Conservation (phyloP, 129 eudicot species). For the Artemisia tridentata region DNA sequence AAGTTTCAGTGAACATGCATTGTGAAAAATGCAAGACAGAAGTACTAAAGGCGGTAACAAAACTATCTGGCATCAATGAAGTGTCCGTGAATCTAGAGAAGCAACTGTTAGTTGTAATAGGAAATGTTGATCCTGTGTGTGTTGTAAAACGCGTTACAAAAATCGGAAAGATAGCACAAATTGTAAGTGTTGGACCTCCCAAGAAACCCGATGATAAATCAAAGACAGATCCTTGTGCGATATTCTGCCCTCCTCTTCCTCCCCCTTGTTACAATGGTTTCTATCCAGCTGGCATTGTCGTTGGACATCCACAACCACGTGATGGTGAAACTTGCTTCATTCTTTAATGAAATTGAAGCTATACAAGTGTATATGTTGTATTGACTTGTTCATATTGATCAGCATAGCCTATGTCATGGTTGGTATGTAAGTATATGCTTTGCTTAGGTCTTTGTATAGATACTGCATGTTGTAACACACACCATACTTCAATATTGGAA, state of each 20-base stretch:
- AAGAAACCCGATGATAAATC: constrained; percentile 1
- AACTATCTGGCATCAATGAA: constrained; percentile 14
- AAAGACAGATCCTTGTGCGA: background rate
- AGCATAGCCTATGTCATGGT: too few relatives aligned
- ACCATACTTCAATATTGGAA: too few relatives aligned
- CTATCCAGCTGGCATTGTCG: too few relatives aligned
- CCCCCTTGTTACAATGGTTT: too few relatives aligned
- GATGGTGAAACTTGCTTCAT: too few relatives aligned
- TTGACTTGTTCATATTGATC: too few relatives aligned
- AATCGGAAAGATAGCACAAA: constrained; percentile 10
- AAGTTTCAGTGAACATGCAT: constrained; percentile 20
- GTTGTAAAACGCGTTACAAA: constrained; percentile 10
- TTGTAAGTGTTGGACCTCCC: constrained; percentile 20
- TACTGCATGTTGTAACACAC: too few relatives aligned
- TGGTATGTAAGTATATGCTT: too few relatives aligned
- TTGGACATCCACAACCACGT: too few relatives aligned
- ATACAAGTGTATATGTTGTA: too few relatives aligned
- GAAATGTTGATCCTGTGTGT: constrained; percentile 25
- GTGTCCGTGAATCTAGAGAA: constrained; percentile 25
- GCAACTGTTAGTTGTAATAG: constrained; percentile 9
- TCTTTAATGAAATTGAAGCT: too few relatives aligned
- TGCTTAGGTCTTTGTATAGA: too few relatives aligned
- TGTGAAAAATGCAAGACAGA: constrained; percentile 17
- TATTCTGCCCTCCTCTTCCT: background rate
- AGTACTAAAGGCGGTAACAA: constrained; percentile 24